Evolutionary conservation across 176 grass and related monocot genomes (phyloP).

Genomic region (Panicum miliaceum): DNA sequence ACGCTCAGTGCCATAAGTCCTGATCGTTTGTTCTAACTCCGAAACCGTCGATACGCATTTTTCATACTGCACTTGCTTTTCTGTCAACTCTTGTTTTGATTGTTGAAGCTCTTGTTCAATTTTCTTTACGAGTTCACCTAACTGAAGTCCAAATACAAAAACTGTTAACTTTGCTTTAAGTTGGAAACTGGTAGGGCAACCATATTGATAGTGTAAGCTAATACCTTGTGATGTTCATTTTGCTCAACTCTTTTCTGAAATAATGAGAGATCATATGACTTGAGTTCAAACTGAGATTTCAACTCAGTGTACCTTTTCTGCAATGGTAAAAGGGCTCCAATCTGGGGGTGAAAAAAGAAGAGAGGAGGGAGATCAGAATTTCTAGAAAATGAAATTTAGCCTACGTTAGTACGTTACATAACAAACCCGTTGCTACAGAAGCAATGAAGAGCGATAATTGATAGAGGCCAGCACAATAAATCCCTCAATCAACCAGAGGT

Average conservation of each 20-base stretch:
- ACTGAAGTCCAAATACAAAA: conserved; percentile 53
- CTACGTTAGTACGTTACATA: conserved; percentile 7
- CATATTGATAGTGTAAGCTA: conserved; percentile 30
- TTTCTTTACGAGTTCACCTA: conserved; percentile 88
- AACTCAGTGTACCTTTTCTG: conserved; percentile 68
- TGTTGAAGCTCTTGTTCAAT: conserved; percentile 82
- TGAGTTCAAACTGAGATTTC: conserved; percentile 92
- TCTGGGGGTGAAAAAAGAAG: conserved; percentile 49
- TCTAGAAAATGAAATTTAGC: conserved; percentile 16
- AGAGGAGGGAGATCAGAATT: background rate
- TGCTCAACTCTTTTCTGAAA: conserved; percentile 92
- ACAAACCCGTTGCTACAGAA: background rate
- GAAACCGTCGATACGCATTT: conserved; percentile 71
- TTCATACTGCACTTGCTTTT: conserved; percentile 66
- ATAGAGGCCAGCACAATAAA: conserved; percentile 16
- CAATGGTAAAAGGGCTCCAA: conserved; percentile 62
- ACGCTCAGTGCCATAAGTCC: conserved; percentile 77
- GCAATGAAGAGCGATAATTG: conserved; percentile 12
- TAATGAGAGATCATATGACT: conserved; percentile 91
- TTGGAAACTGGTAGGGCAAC: conserved; percentile 2
- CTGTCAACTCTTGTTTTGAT: conserved; percentile 63
- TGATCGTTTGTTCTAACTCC: conserved; percentile 76
- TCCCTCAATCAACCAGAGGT: background rate
- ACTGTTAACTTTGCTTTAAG: conserved; percentile 25
- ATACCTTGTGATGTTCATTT: conserved; percentile 99